Evolutionary conservation across 2,329 filamentous ascomycete genomes (phyloP).

Genomic region (Aspergillus aculeatinus): DNA sequence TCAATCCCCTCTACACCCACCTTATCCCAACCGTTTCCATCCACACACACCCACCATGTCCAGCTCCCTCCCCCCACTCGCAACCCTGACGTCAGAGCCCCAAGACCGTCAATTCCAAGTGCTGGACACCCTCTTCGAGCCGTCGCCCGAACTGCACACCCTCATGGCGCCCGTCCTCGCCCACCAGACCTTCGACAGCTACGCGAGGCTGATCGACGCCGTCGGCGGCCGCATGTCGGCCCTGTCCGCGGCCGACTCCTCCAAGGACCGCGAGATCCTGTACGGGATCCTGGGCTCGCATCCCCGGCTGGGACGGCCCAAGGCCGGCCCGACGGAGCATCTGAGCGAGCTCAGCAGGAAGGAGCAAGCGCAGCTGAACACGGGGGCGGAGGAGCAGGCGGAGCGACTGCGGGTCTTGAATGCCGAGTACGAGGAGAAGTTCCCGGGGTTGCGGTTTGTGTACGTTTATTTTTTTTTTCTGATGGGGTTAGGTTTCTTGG

Average conservation of each 20-base stretch:
- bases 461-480: conserved; percentile 7
- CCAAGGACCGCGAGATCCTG: not conserved
- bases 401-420: conserved; percentile 64
- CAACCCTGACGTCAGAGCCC: not conserved
- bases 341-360: conserved; percentile 61
- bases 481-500: not conserved
- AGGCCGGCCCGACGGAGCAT: not conserved
- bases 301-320: not conserved
- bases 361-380: conserved; percentile 76
- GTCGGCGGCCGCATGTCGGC: not conserved
- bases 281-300: not conserved
- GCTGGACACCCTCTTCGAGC: not conserved
- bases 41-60: not conserved
- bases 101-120: not conserved
- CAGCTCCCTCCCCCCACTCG: not conserved
- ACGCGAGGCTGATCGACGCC: not conserved
- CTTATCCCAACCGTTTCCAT: not conserved
- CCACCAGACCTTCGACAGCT: not conserved
- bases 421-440: conserved; percentile 70
- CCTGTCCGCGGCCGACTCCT: not conserved
- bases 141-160: not conserved
- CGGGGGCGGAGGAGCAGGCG: conserved; percentile 43
- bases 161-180: not conserved
- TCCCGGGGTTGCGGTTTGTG: conserved; percentile 79
- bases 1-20: not conserved